Conservation (phyloP, 805 yeast species). For the Cyberlindnera petersonii region DNA sequence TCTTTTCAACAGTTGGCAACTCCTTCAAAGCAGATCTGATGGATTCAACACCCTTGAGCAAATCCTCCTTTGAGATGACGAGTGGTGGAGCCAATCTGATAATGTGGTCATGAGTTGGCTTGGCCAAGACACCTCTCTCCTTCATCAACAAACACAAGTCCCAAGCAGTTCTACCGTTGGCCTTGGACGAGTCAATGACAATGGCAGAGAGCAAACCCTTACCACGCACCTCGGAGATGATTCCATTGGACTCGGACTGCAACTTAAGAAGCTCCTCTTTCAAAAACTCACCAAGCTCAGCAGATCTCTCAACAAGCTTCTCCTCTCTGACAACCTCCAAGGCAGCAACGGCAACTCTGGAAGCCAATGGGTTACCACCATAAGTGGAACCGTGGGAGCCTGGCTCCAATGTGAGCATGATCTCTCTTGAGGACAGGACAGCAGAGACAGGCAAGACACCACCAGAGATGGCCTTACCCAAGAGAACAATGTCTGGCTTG, state of each 20-base stretch:
- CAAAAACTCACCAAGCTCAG: constrained; percentile 64
- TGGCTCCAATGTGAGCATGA: constrained; percentile 85
- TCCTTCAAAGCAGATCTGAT: constrained; percentile 56
- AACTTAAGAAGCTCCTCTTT: constrained; percentile 53
- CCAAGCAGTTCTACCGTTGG: constrained; percentile 94
- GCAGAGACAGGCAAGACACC: constrained; percentile 93
- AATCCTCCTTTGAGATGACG: constrained; percentile 83
- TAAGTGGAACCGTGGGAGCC: constrained; percentile 98
- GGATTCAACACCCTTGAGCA: constrained; percentile 73
- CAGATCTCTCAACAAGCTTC: constrained; percentile 74
- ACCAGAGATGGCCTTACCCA: constrained; percentile 95
- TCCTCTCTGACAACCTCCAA: constrained; percentile 87
- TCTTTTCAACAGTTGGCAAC: constrained; percentile 51
- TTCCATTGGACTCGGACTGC: constrained; percentile 49
- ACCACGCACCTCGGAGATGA: constrained; percentile 54
- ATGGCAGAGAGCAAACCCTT: constrained; percentile 85
- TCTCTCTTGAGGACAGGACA: constrained; percentile 82
- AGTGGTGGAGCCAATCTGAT: constrained; percentile 96
- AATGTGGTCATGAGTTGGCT: constrained; percentile 94
- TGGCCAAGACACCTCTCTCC: constrained; percentile 84
- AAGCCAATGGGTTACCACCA: constrained; percentile 96
- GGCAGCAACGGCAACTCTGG: constrained; percentile 91
- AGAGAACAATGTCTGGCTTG: constrained; percentile 83
- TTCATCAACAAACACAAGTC: constrained; percentile 89
- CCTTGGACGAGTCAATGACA: constrained; percentile 79